phyloP scores from a whole-genome alignment of 345 rosid genomes.

The Cardiospermum halicacabum region DNA sequence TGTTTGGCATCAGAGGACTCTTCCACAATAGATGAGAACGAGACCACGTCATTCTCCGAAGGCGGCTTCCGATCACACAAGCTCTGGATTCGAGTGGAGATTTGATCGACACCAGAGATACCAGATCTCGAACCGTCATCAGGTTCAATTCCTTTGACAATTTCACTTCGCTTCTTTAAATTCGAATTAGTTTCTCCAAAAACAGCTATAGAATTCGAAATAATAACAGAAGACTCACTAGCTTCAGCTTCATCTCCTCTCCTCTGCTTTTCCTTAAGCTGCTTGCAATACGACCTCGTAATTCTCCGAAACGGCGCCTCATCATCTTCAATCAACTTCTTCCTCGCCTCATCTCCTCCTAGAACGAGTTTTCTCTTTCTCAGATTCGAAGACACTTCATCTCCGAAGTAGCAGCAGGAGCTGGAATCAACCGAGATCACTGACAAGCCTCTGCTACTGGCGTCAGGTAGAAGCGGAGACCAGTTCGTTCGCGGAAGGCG shows the following conservation, averaged over 20 bases:
- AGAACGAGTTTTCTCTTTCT: slow-evolving; percentile 39
- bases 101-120: slow-evolving; percentile 36
- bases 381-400: slow-evolving; percentile 37
- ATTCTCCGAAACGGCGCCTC: slow-evolving; percentile 38
- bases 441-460: slow-evolving; percentile 19
- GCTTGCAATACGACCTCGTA: slow-evolving; percentile 43
- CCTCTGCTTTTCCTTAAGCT: slow-evolving; percentile 24
- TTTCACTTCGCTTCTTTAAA: slow-evolving; percentile 14
- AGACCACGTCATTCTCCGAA: slow-evolving; percentile 41
- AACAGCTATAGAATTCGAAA: slow-evolving; percentile 33
- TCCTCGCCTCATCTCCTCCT: slow-evolving; percentile 18
- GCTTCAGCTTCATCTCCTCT: slow-evolving; percentile 33
- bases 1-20: slow-evolving; percentile 26
- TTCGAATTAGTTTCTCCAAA: slow-evolving; percentile 15
- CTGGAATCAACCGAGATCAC: slow-evolving; percentile 34
- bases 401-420: slow-evolving; percentile 29
- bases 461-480: slow-evolving; percentile 28
- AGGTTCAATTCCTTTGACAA: slow-evolving; percentile 9
- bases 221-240: slow-evolving; percentile 57
- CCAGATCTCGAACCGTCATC: slow-evolving; percentile 33
- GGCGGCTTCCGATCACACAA: slow-evolving; percentile 19
- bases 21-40: slow-evolving; percentile 39
- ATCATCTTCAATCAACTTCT: slow-evolving; percentile 18
- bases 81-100: slow-evolving; percentile 20
- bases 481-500: slow-evolving; percentile 42